A percentile compares a stretch with the other conserved stretches of the same genome.
Evolutionary conservation across 2,329 filamentous ascomycete species (phyloP).

Genomic region (Cladorrhinum sp.): DNA sequence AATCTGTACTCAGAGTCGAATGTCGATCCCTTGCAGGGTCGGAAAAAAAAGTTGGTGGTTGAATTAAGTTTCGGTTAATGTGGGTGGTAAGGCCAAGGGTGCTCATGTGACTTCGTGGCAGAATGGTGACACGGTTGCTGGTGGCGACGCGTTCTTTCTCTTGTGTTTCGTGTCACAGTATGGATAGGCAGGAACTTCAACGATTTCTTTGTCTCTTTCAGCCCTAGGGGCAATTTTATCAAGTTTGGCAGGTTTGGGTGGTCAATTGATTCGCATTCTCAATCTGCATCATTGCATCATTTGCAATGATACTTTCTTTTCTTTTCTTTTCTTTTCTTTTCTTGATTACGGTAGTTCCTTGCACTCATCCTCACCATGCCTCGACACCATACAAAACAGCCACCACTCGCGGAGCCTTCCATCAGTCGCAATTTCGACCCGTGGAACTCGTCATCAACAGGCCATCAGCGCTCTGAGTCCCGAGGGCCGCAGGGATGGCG

Average conservation of each 20-base stretch:
- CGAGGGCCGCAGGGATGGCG: slow-evolving; percentile 68
- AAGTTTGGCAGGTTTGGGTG: slow-evolving; percentile 13
- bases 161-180: background rate
- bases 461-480: slow-evolving; percentile 75
- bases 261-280: background rate
- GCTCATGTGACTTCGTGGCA: slow-evolving; percentile 21
- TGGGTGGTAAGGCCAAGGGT: background rate
- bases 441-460: slow-evolving; percentile 71
- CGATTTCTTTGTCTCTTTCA: background rate
- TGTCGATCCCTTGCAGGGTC: background rate
- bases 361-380: slow-evolving; percentile 14
- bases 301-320: background rate
- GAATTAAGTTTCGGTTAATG: background rate
- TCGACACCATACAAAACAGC: slow-evolving; percentile 26
- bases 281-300: background rate
- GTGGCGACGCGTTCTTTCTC: background rate
- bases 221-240: background rate
- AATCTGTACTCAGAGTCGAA: background rate
- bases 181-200: no score
- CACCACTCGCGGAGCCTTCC: slow-evolving; percentile 39
- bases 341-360: background rate
- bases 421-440: slow-evolving; percentile 55
- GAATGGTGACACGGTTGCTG: slow-evolving; percentile 10
- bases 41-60: background rate
- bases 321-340: background rate